These are phyloP conservation scores for Euphrasia confusa DNA, from an alignment of 257 asterid genomes.

Conservation along the genomic window DNA sequence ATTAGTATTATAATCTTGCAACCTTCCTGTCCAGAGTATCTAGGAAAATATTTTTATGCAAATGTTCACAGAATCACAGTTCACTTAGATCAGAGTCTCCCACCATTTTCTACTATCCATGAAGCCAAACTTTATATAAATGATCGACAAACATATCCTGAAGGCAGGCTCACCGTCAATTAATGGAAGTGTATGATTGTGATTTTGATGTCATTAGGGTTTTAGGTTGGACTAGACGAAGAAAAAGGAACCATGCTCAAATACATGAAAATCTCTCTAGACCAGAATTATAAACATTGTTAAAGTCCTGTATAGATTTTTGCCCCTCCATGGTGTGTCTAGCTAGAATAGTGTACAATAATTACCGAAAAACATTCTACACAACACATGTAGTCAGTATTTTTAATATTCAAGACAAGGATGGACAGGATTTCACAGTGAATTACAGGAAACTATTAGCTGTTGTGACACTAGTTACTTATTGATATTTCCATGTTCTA, in stretches of 20 bases:
- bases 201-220: no score
- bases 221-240: not conserved
- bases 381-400: slow-evolving; percentile 5
- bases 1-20: not conserved
- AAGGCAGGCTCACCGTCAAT: not conserved
- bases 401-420: slow-evolving; percentile 8
- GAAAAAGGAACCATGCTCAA: not conserved
- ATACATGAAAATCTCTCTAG: not conserved
- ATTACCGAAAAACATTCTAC: slow-evolving; percentile 1
- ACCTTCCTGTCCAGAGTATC: slow-evolving; percentile 4
- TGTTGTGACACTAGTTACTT: not conserved
- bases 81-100: not conserved
- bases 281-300: slow-evolving; percentile 8
- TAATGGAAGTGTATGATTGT: not conserved
- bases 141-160: not conserved
- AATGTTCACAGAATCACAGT: not conserved
- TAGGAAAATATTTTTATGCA: not conserved
- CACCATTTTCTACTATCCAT: not conserved
- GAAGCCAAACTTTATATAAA: slow-evolving; percentile 11
- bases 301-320: not conserved
- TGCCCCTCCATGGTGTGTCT: not conserved
- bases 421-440: not conserved
- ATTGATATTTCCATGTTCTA: slow-evolving; percentile 11
- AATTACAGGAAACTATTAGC: not conserved
- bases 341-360: not conserved